Evolutionary conservation across 192 early-diverging fungal genomes (phyloP).

Genomic region (Obelidium mucronatum): DNA sequence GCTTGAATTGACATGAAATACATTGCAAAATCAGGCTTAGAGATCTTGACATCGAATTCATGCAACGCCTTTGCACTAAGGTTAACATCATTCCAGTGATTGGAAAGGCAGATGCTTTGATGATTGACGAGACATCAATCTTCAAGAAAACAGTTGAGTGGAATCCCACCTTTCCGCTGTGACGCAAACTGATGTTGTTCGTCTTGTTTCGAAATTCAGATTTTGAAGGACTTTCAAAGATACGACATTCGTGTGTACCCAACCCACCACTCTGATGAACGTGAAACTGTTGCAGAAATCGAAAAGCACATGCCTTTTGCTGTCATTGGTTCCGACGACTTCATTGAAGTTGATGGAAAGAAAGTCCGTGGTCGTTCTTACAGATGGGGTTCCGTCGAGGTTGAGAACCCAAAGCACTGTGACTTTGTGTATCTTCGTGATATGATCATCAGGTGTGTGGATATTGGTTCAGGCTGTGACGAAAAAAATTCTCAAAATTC

Average conservation of each 20-base stretch:
- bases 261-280: constrained; percentile 75
- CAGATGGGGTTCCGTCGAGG: constrained; percentile 96
- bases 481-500: not conserved
- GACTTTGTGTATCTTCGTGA: constrained; percentile 93
- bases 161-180: too few species aligned
- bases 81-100: constrained; percentile 98
- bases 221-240: constrained; percentile 69
- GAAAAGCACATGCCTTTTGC: constrained; percentile 89
- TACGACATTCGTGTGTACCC: constrained; percentile 77
- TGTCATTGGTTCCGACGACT: constrained; percentile 91
- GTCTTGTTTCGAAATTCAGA: too few species aligned
- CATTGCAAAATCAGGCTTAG: constrained; percentile 40
- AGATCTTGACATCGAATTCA: constrained; percentile 85
- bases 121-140: constrained; percentile 79
- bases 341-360: constrained; percentile 78
- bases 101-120: constrained; percentile 92
- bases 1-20: not conserved
- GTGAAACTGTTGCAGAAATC: constrained; percentile 67
- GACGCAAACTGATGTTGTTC: too few species aligned
- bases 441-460: constrained; percentile 32
- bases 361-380: constrained; percentile 92
- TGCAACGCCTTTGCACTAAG: constrained; percentile 87
- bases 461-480: not conserved
- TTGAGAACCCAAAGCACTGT: constrained; percentile 96
- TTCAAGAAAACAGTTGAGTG: constrained; percentile 93